phyloP scores from a whole-genome alignment of 805 yeast species.

The Citeromyces matritensis region DNA sequence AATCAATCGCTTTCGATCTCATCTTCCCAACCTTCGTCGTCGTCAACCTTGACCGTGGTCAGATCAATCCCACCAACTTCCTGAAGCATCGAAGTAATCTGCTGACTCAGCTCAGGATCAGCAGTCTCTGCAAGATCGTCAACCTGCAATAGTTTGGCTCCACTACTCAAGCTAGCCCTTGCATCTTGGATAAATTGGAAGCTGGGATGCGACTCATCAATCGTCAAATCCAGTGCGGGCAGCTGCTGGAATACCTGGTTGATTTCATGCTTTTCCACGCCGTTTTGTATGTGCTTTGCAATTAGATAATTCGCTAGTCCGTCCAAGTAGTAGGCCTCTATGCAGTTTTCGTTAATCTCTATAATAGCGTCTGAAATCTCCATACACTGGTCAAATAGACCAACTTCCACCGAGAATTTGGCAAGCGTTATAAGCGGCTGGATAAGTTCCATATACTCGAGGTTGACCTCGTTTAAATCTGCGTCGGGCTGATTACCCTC shows the following conservation, averaged over 20 bases:
- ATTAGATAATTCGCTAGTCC: slow-evolving; percentile 55
- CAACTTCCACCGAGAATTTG: slow-evolving; percentile 68
- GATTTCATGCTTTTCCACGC: slow-evolving; percentile 2
- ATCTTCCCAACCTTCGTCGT: slow-evolving; percentile 30
- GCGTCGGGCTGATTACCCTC: slow-evolving; percentile 18
- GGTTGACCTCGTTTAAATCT: slow-evolving; percentile 20
- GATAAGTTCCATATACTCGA: slow-evolving; percentile 48
- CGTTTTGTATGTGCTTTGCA: slow-evolving; percentile 18
- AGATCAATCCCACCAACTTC: slow-evolving; percentile 49
- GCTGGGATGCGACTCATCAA: slow-evolving; percentile 11
- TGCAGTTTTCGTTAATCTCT: slow-evolving; percentile 72
- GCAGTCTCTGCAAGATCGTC: slow-evolving; percentile 21
- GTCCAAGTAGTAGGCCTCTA: slow-evolving; percentile 73
- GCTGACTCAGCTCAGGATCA: slow-evolving; percentile 44
- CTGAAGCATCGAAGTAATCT: slow-evolving; percentile 31
- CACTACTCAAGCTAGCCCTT: slow-evolving; percentile 21
- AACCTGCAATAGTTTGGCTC: slow-evolving; percentile 17
- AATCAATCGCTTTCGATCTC: slow-evolving; percentile 26
- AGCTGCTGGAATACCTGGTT: slow-evolving; percentile 8
- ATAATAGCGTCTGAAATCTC: slow-evolving; percentile 51
- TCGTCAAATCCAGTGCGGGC: slow-evolving; percentile 23
- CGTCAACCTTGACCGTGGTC: slow-evolving; percentile 20
- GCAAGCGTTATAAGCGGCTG: slow-evolving; percentile 64
- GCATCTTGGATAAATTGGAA: slow-evolving; percentile 19
- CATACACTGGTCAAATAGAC: slow-evolving; percentile 48